Evolutionary conservation across 148 eudicot species (phyloP).

Genomic region (Vaccinium myrtillus): DNA sequence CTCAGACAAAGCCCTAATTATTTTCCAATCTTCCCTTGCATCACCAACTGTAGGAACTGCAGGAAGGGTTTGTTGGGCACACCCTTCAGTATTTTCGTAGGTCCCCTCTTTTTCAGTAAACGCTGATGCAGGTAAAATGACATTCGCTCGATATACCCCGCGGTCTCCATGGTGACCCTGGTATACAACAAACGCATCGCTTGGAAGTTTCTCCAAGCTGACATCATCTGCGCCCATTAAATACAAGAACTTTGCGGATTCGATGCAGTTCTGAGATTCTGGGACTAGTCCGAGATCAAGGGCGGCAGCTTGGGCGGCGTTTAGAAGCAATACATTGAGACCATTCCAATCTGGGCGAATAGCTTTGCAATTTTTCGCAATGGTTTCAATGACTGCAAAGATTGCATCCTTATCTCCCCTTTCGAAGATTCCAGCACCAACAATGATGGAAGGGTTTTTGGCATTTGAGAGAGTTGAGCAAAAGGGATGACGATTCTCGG

Average conservation of each 20-base stretch:
- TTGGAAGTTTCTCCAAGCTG: slow-evolving; percentile 61
- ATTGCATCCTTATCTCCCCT: slow-evolving; percentile 86
- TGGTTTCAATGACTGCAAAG: slow-evolving; percentile 57
- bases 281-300: slow-evolving; percentile 90
- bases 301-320: slow-evolving; percentile 97
- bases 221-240: slow-evolving; percentile 97
- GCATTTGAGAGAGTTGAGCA: slow-evolving; percentile 59
- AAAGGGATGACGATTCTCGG: slow-evolving; percentile 77
- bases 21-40: slow-evolving; percentile 98
- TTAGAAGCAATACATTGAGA: slow-evolving; percentile 72
- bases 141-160: slow-evolving; percentile 88
- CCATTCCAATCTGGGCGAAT: slow-evolving; percentile 92
- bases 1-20: slow-evolving; percentile 86
- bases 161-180: slow-evolving; percentile 98
- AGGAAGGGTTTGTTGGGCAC: slow-evolving; percentile 76
- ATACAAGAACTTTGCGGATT: slow-evolving; percentile 79
- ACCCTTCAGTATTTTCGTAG: slow-evolving; percentile 84
- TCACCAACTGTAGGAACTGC: slow-evolving; percentile 98
- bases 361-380: slow-evolving; percentile 59
- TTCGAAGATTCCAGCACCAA: slow-evolving; percentile 85
- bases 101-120: slow-evolving; percentile 92
- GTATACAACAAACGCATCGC: slow-evolving; percentile 90
- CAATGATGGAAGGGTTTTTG: slow-evolving; percentile 78
- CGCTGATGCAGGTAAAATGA: slow-evolving; percentile 87
- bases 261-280: slow-evolving; percentile 66